These are phyloP conservation scores for Mucor mucedo DNA, from an alignment of 371 early-diverging fungal species.

Conservation along the genomic window DNA sequence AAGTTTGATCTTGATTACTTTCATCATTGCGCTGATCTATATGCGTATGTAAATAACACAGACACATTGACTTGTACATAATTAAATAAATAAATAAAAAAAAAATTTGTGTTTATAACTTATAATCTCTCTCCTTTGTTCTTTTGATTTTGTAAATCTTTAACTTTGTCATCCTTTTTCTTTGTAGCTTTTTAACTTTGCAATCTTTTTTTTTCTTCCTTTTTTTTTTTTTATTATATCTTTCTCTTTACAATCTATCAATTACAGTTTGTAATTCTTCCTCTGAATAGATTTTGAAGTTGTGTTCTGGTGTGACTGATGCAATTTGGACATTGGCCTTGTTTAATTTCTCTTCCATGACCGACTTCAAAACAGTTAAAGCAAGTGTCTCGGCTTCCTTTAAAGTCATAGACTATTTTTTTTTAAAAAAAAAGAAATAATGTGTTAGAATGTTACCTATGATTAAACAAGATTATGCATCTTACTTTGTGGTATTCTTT, in stretches of 20 bases:
- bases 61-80: background rate
- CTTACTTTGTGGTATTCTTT: constrained; percentile 89
- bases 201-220: constrained; percentile 8
- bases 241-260: constrained; percentile 57
- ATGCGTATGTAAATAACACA: constrained; percentile 2
- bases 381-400: constrained; percentile 89
- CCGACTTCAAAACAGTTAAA: constrained; percentile 97
- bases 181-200: background rate
- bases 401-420: constrained; percentile 75
- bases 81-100: background rate
- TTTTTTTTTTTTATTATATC: background rate
- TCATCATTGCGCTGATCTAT: background rate
- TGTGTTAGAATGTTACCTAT: too few species aligned
- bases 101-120: background rate
- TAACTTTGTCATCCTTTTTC: background rate
- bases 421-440: background rate
- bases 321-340: constrained; percentile 96
- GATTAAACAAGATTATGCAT: background rate
- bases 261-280: constrained; percentile 74
- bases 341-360: constrained; percentile 99
- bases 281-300: constrained; percentile 80
- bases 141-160: background rate
- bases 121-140: too few species aligned
- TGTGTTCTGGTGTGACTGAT: constrained; percentile 80
- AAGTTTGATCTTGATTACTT: constrained; percentile 1